Base-by-base conservation (phyloP, 192 early-diverging fungal species). In the Geranomyces michiganensis region DNA sequence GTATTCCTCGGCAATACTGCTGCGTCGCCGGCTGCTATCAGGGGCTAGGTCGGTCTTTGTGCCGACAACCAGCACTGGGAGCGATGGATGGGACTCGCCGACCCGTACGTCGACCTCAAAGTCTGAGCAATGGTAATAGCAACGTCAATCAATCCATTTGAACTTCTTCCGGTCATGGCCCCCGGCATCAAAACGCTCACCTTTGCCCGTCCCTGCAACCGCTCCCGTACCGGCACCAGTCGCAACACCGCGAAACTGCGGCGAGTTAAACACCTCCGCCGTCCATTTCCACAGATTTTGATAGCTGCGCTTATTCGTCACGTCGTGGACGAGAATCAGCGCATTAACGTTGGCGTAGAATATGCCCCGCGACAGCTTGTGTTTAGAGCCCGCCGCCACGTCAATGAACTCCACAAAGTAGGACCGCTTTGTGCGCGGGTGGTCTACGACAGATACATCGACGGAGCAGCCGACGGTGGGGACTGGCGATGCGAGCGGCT, bases 371-470 rank as follows among this genome's bases (percentile, higher is more conserved):
- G 84, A 75, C n/a, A 64, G 71, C 24, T 68, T 76, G n/a, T 83
- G 80, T 53, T 79, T 69, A 13, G 76, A 75, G 0, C 79, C 71
- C 14, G 82, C 84, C 27, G 78, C 76, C 21, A 87, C 51, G 56
- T 87, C 85, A 68, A 85, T 76, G 65, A 87, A 85, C 67, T 87
- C 85, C 7, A 87, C 70, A 49, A 87, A 87, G 61, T 79, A 76
- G 51, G 73, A 53, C 31, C 79, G 72, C 19, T 56, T 59, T 17
- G 65, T 62, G 19, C 67, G 65, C 2, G 65, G 30, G 55, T 74
- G 62, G 30, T 55, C 72, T 3, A 41, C 36, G 36, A 41, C 36
- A 41, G 76, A 81, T 13, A 85, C 82, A 15, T 87, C 80, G 9
- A 83, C 76, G 56, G 74, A 67, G 68, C 84, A 85, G 7, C 85